phyloP scores from a whole-genome alignment of 768 basidiomycete species.

The Trametes villosa region DNA sequence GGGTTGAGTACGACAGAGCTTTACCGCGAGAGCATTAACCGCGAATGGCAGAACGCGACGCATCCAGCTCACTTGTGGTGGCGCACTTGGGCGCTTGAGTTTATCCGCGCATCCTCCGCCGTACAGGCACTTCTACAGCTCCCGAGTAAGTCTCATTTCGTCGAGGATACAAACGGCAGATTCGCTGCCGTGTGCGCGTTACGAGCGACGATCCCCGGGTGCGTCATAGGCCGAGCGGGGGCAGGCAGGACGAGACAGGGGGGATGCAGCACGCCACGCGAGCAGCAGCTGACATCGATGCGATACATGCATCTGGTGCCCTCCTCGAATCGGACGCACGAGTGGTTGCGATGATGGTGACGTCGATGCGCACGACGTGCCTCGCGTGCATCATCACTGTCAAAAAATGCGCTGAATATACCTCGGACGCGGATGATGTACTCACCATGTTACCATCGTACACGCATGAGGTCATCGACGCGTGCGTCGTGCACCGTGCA shows the following conservation, averaged over 20 bases:
- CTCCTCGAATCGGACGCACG: not conserved
- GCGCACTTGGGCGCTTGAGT: not conserved
- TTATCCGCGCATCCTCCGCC: not conserved
- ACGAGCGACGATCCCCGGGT: not conserved
- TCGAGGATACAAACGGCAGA: not conserved
- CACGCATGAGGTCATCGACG: not conserved
- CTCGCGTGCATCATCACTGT: not conserved
- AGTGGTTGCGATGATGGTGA: constrained; percentile 6
- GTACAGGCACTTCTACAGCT: not conserved
- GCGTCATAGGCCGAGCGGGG: not conserved
- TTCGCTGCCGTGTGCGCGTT: not conserved
- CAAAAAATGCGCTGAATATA: not conserved
- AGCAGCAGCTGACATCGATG: constrained; percentile 11
- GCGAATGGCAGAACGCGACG: no score
- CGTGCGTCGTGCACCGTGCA: not conserved
- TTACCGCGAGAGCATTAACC: no score
- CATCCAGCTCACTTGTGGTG: no score
- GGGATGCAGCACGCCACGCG: constrained; percentile 1
- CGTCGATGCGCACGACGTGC: no score
- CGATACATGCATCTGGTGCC: constrained; percentile 1
- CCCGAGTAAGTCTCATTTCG: not conserved
- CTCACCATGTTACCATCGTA: not conserved
- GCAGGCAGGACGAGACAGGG: not conserved
- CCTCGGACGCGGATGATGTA: no score
- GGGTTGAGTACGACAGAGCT: no score